A percentile compares a stretch with the other conserved stretches of the same genome.
phyloP scores from a whole-genome alignment of 2,329 filamentous ascomycete species.

The Ophiocordyceps camponoti-rufipedis region DNA sequence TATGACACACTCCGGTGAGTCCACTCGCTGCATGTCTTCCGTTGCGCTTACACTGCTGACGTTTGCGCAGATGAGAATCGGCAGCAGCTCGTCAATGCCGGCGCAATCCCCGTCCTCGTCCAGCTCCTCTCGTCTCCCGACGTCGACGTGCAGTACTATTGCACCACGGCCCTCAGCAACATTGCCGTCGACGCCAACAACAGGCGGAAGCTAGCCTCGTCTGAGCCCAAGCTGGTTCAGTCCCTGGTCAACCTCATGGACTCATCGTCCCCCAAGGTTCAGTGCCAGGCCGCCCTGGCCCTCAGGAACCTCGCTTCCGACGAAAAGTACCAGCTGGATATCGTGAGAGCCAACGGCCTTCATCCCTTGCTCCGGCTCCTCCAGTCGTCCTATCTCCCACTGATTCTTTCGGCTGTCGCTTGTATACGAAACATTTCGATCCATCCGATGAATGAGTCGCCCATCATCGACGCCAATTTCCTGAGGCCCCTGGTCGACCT shows the following conservation, averaged over 20 bases:
- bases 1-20: constrained; percentile 93
- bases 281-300: constrained; percentile 89
- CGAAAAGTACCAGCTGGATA: constrained; percentile 96
- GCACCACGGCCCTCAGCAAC: constrained; percentile 94
- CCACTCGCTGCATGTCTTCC: neutral
- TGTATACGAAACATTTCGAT: constrained; percentile 99
- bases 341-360: constrained; percentile 76
- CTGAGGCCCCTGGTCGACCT: constrained; percentile 85
- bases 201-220: constrained; percentile 76
- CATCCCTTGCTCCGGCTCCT: constrained; percentile 73
- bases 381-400: constrained; percentile 85
- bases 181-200: constrained; percentile 91
- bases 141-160: constrained; percentile 98
- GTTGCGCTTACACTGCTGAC: neutral
- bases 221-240: constrained; percentile 79
- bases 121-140: constrained; percentile 84
- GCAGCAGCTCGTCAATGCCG: constrained; percentile 90
- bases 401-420: constrained; percentile 91
- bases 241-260: constrained; percentile 94
- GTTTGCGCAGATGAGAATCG: constrained; percentile 67
- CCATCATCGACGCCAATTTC: constrained; percentile 96
- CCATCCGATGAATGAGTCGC: constrained; percentile 91
- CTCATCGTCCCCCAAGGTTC: constrained; percentile 89
- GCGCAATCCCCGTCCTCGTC: constrained; percentile 93
- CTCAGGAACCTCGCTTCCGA: constrained; percentile 91